Evolutionary conservation across 371 early-diverging fungal genomes (phyloP).

Genomic region (Mucor plumbeus): DNA sequence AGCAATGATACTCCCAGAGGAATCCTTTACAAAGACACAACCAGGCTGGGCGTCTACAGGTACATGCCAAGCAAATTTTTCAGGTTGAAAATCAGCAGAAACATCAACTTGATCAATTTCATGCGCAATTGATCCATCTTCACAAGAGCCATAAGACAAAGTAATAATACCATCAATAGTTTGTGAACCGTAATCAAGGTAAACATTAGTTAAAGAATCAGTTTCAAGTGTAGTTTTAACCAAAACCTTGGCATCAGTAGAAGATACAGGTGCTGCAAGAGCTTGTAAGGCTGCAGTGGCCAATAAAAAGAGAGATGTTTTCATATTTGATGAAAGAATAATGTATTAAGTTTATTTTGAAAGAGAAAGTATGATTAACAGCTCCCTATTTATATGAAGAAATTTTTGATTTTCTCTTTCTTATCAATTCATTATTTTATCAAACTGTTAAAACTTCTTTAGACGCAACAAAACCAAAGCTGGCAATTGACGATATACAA

Average conservation of each 20-base stretch:
- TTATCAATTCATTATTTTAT: not conserved
- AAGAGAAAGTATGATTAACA: not conserved
- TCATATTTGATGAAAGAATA: not conserved
- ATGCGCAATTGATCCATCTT: slow-evolving; percentile 12
- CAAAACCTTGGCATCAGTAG: slow-evolving; percentile 10
- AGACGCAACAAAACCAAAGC: not conserved
- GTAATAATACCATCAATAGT: slow-evolving; percentile 10
- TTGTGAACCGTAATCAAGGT: slow-evolving; percentile 31
- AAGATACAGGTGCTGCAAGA: slow-evolving; percentile 26
- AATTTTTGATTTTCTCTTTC: not conserved
- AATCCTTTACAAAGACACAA: slow-evolving; percentile 29
- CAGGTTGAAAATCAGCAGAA: slow-evolving; percentile 19
- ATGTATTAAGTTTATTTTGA: too few species aligned
- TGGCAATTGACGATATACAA: not conserved
- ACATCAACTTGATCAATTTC: slow-evolving; percentile 23
- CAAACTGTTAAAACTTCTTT: not conserved
- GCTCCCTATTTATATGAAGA: not conserved
- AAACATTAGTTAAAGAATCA: slow-evolving; percentile 35
- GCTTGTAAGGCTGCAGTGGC: slow-evolving; percentile 37
- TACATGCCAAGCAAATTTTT: slow-evolving; percentile 36
- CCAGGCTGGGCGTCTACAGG: slow-evolving; percentile 24
- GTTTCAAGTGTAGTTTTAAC: slow-evolving; percentile 17
- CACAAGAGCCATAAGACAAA: slow-evolving; percentile 29
- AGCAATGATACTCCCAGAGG: slow-evolving; percentile 23
- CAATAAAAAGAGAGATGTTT: slow-evolving; percentile 28